Conservation (phyloP, 495 filamentous ascomycete genomes). For the Pseudotulostoma volvatum region DNA sequence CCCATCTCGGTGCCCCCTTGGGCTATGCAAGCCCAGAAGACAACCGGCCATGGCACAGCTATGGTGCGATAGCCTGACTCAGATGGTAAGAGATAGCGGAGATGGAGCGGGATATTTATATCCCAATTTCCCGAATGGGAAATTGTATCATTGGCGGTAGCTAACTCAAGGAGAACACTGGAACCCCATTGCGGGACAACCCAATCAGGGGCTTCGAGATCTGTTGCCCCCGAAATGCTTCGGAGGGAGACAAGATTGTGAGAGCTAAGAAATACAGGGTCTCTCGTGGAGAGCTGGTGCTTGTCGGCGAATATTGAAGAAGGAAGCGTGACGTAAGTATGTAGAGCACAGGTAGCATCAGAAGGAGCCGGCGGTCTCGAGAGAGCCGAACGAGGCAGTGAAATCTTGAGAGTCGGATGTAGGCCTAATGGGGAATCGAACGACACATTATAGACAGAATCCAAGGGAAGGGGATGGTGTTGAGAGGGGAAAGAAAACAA, state of each 20-base stretch:
- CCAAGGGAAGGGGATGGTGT: slow-evolving; percentile 44
- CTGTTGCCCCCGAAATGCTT: slow-evolving; percentile 59
- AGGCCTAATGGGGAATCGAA: slow-evolving; percentile 65
- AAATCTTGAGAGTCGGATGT: slow-evolving; percentile 64
- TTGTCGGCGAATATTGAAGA: slow-evolving; percentile 68
- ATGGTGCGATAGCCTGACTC: slow-evolving; percentile 31
- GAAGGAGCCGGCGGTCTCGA: slow-evolving; percentile 18
- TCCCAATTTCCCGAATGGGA: slow-evolving; percentile 37
- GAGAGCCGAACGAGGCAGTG: slow-evolving; percentile 20
- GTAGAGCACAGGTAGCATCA: slow-evolving; percentile 45
- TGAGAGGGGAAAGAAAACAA: slow-evolving; percentile 84
- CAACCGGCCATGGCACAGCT: slow-evolving; percentile 51
- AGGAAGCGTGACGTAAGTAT: slow-evolving; percentile 81
- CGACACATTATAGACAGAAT: slow-evolving; percentile 25
- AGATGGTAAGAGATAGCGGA: slow-evolving; percentile 59
- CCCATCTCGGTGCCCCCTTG: slow-evolving; percentile 58
- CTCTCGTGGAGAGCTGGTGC: slow-evolving; percentile 54
- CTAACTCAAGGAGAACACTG: slow-evolving; percentile 59
- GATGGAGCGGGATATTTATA: slow-evolving; percentile 67
- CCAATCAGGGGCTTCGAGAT: slow-evolving; percentile 88
- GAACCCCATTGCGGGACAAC: slow-evolving; percentile 64
- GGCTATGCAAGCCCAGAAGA: slow-evolving; percentile 85
- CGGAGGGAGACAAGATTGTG: slow-evolving; percentile 57
- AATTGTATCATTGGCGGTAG: slow-evolving; percentile 23
- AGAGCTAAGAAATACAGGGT: slow-evolving; percentile 53